A percentile compares a stretch with the other conserved stretches of the same genome.
phyloP scores from a whole-genome alignment of 106 monocot genomes.

The Agapanthus africanus region DNA sequence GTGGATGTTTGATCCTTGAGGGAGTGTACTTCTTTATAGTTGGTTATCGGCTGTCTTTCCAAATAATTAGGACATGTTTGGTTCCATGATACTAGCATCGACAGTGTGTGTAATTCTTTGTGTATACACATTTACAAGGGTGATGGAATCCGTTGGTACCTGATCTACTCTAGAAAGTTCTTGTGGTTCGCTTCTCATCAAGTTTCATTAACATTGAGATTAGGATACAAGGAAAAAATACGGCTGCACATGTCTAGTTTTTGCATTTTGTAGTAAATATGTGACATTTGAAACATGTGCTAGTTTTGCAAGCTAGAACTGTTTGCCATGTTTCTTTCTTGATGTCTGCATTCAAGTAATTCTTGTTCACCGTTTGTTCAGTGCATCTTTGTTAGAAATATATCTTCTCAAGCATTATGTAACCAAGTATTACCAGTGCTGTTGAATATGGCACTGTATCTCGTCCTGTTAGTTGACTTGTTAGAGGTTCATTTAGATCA shows the following conservation, averaged over 20 bases:
- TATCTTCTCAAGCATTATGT: not conserved
- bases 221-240: not conserved
- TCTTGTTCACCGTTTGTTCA: slow-evolving; percentile 1
- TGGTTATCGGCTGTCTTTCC: not conserved
- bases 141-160: not conserved
- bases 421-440: not conserved
- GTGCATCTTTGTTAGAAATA: not conserved
- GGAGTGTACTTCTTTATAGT: not conserved
- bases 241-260: not conserved
- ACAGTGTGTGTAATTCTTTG: not conserved
- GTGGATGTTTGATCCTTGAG: not conserved
- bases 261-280: not conserved
- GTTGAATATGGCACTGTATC: not conserved
- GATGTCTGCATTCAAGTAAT: not conserved
- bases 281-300: not conserved
- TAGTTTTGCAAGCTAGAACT: not conserved
- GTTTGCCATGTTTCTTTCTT: not conserved
- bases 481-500: not conserved
- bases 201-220: not conserved
- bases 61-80: not conserved
- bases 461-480: not conserved
- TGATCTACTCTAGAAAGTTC: not conserved
- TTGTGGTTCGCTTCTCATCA: not conserved
- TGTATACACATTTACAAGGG: no score
- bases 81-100: not conserved